Base-by-base conservation (phyloP, 495 filamentous ascomycete genomes). In the Friedmanniomyces endolithicus region DNA sequence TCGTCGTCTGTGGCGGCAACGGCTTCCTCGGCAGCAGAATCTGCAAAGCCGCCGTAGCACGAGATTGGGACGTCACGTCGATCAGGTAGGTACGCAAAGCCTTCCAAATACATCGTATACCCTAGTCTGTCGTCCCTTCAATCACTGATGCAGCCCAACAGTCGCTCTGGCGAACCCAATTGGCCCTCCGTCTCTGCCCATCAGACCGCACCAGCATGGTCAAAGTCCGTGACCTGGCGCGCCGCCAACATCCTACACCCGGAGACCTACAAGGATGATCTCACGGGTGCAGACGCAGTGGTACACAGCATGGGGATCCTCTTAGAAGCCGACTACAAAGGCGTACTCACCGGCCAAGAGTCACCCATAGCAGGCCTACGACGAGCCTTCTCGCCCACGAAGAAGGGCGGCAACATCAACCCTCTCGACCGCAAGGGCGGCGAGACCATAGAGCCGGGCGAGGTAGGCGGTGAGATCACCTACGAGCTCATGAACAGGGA, bases 401-500 rank as follows among this genome's bases (percentile, higher is more conserved):
- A 85, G 63, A 27, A 20, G 22, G 63, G 68, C 20, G 83, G 80
- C 6, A 80, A 79, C 39, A 73, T 80, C 61, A 87, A 92, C 69
- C 85, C 83, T 11, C 71, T 88, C 11, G 70, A 71, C 57, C 67
- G 75, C 47, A 67, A 71, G 51, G 73, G 72, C 34, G 81, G 75
- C 6, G 78, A 83, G 48, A 72, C 76, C 31, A 68, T 87, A 48
- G 69, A 76, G 61, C 74, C 80, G n/a, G 74, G 81, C 51, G 83
- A 86, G 64, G 70, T 70, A 31, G 76, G 81, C 63, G 80, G 80
- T 19, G 86, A 94, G 70, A 69, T 95, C 63, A 96, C 90, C 34
- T 98, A 98, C 73, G 92, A 98, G 76, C 78, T 88, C 58, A 96
- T 98, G 88, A 98, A 98, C 72, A 79, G 92, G 56, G 94, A 98